Evolutionary conservation across 192 early-diverging fungal genomes (phyloP).

Genomic region (Fimicolochytrium jonesii): DNA sequence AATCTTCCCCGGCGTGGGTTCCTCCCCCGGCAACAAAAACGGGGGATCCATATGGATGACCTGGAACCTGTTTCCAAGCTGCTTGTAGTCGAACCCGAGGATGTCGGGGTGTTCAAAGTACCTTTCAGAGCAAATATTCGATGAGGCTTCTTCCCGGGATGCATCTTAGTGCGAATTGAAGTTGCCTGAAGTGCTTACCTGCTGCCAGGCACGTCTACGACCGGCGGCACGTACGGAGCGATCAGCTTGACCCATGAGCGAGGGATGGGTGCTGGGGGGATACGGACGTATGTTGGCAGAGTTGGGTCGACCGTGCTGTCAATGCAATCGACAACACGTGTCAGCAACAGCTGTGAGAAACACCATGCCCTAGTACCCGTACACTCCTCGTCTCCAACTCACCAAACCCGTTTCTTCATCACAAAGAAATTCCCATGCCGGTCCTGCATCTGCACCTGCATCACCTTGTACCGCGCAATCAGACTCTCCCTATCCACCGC

Average conservation of each 20-base stretch:
- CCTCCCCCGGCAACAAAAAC: slow-evolving; percentile 63
- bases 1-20: slow-evolving; percentile 56
- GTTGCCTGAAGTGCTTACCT: slow-evolving; percentile 8
- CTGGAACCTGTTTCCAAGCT: slow-evolving; percentile 70
- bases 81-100: slow-evolving; percentile 21
- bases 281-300: slow-evolving; percentile 83
- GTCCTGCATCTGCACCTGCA: slow-evolving; percentile 85
- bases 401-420: slow-evolving; percentile 78
- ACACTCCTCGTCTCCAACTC: too few relatives aligned
- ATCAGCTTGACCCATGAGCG: slow-evolving; percentile 85
- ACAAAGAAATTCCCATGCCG: slow-evolving; percentile 78
- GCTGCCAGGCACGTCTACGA: slow-evolving; percentile 21
- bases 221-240: slow-evolving; percentile 31
- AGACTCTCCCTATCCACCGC: slow-evolving; percentile 63
- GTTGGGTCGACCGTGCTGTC: slow-evolving; percentile 71
- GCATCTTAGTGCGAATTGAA: too few relatives aligned
- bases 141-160: too few relatives aligned
- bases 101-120: slow-evolving; percentile 8
- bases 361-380: background rate
- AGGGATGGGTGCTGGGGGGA: slow-evolving; percentile 79
- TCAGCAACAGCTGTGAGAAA: background rate
- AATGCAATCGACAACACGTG: too few relatives aligned
- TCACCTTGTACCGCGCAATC: slow-evolving; percentile 76
- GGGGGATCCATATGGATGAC: slow-evolving; percentile 92
- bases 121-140: too few relatives aligned